Conservation (phyloP, 2,329 filamentous ascomycete species). For the Fusarium sp. region DNA sequence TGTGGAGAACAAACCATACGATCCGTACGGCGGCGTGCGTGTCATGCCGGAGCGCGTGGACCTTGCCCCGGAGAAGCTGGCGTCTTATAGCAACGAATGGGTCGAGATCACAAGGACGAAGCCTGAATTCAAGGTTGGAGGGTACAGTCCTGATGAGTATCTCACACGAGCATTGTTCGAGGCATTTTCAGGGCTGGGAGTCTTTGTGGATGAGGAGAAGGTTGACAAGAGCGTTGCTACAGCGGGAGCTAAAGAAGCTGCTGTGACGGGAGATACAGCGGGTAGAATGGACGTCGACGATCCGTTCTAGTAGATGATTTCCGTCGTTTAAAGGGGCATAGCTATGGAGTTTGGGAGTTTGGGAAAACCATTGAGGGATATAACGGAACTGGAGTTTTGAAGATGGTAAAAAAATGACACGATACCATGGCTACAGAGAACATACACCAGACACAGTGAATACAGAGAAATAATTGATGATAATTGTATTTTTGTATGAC, state of each 20-base stretch:
- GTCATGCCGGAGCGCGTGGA: constrained; percentile 76
- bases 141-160: constrained; percentile 85
- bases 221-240: constrained; percentile 49
- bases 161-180: constrained; percentile 84
- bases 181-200: constrained; percentile 87
- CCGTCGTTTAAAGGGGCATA: constrained; percentile 28
- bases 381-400: constrained; percentile 1
- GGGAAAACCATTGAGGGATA: neutral
- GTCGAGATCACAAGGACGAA: constrained; percentile 74
- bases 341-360: constrained; percentile 40
- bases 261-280: constrained; percentile 44
- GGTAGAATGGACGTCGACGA: constrained; percentile 61
- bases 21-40: constrained; percentile 83
- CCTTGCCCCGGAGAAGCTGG: constrained; percentile 58
- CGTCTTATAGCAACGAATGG: constrained; percentile 79
- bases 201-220: constrained; percentile 86
- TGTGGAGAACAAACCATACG: constrained; percentile 77
- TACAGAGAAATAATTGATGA: neutral
- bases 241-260: constrained; percentile 49
- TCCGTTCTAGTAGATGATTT: constrained; percentile 48
- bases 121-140: constrained; percentile 75
- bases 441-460: neutral
- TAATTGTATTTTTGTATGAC: constrained; percentile 35
- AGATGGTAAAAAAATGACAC: neutral
- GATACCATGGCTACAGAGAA: constrained; percentile 13